These are phyloP conservation scores for Thermomucor indicae-seudaticae DNA, from an alignment of 371 early-diverging fungal species.

Conservation along the genomic window DNA sequence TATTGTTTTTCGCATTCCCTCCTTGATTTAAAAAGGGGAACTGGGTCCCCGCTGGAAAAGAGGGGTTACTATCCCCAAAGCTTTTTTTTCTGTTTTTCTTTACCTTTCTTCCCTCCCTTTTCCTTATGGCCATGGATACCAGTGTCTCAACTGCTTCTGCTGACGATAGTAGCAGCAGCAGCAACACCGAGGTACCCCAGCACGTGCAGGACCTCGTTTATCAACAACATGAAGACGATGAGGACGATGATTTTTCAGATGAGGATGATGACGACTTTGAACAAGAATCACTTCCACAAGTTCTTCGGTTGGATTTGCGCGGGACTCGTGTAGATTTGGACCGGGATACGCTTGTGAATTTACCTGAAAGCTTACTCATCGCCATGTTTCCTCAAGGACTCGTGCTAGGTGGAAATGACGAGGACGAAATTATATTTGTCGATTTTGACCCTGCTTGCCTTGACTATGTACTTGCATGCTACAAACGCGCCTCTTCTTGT, in stretches of 20 bases:
- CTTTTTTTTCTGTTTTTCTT: neutral
- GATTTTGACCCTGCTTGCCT: slow-evolving; percentile 66
- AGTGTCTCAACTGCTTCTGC: no score
- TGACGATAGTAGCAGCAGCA: no score
- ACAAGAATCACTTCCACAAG: slow-evolving; percentile 51
- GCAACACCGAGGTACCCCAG: no score
- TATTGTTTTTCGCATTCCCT: no score
- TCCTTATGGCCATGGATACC: no score
- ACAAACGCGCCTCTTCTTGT: slow-evolving; percentile 22
- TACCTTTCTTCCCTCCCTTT: neutral
- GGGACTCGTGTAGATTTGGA: slow-evolving; percentile 70
- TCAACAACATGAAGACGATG: slow-evolving; percentile 22
- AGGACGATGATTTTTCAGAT: slow-evolving; percentile 29
- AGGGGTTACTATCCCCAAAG: no score
- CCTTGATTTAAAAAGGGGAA: no score
- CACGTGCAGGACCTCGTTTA: slow-evolving; percentile 35
- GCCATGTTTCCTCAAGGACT: slow-evolving; percentile 85
- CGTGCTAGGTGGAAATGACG: slow-evolving; percentile 50
- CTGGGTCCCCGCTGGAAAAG: no score
- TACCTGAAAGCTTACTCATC: slow-evolving; percentile 75
- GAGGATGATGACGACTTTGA: slow-evolving; percentile 34
- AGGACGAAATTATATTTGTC: slow-evolving; percentile 55
- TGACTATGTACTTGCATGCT: slow-evolving; percentile 59
- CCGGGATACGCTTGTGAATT: slow-evolving; percentile 66
- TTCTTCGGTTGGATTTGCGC: slow-evolving; percentile 64